Percentiles rank a stretch among this genome's conserved stretches.
These are phyloP conservation scores for Leucocoprinus leucothites DNA, from an alignment of 768 basidiomycete genomes.

Conservation along the genomic window DNA sequence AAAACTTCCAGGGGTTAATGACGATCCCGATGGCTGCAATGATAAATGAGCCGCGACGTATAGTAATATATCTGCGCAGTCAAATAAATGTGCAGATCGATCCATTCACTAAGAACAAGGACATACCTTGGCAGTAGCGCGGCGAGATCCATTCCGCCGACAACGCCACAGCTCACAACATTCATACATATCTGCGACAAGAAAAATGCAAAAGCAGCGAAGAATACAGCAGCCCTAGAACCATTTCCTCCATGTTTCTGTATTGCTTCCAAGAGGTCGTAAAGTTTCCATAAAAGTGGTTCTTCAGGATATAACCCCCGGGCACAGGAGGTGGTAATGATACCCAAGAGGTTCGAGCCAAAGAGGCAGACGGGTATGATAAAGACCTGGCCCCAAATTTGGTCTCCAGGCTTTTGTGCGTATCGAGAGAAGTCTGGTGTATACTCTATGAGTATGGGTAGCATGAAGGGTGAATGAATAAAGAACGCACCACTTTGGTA, in stretches of 20 bases:
- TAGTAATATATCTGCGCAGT: slow-evolving; percentile 20
- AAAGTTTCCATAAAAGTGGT: slow-evolving; percentile 27
- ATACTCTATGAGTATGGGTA: not conserved
- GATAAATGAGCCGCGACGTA: slow-evolving; percentile 27
- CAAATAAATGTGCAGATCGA: no score
- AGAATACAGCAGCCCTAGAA: slow-evolving; percentile 29
- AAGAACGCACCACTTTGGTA: slow-evolving; percentile 16
- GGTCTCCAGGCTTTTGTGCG: slow-evolving; percentile 25
- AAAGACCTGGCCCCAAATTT: slow-evolving; percentile 28
- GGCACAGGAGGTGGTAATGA: slow-evolving; percentile 23
- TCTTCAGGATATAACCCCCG: slow-evolving; percentile 29
- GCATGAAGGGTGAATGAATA: not conserved
- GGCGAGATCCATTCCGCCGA: slow-evolving; percentile 30
- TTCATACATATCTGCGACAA: slow-evolving; percentile 17
- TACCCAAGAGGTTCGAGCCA: slow-evolving; percentile 28
- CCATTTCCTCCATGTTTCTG: slow-evolving; percentile 24
- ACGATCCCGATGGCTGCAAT: slow-evolving; percentile 14
- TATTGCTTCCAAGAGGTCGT: slow-evolving; percentile 27
- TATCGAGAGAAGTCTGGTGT: slow-evolving; percentile 28
- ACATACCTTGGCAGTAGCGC: slow-evolving; percentile 20
- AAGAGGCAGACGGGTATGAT: slow-evolving; percentile 27
- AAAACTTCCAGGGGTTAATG: not conserved
- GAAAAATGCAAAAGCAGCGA: slow-evolving; percentile 28
- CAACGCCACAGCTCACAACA: slow-evolving; percentile 26
- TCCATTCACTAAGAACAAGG: not conserved